Conservation (phyloP, 192 early-diverging fungal species). For the Chytriomyces confervae region DNA sequence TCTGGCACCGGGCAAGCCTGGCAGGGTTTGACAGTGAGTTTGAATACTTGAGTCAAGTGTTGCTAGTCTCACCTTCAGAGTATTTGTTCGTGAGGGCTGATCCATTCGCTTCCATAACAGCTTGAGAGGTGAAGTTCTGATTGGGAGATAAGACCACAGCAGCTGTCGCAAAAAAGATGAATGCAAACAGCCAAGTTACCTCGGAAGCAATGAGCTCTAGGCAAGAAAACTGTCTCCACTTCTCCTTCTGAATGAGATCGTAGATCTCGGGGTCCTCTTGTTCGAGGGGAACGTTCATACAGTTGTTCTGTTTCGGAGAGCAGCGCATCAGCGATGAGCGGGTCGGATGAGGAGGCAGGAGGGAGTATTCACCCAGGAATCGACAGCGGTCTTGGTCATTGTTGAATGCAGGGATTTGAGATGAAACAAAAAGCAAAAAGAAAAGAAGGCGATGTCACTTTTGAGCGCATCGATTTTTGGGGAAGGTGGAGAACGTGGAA, state of each 20-base stretch:
- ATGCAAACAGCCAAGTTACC: conserved; percentile 52
- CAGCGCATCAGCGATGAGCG: background rate
- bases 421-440: background rate
- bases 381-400: conserved; percentile 26
- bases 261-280: conserved; percentile 94
- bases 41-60: background rate
- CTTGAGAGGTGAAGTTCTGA: conserved; percentile 99
- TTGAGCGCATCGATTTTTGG: background rate
- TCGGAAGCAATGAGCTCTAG: conserved; percentile 99
- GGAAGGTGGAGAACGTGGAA: background rate
- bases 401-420: background rate
- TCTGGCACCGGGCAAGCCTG: conserved; percentile 88
- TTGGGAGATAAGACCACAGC: background rate
- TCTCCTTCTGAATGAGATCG: conserved; percentile 94
- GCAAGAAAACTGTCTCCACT: conserved; percentile 97
- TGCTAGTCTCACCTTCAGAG: conserved; percentile 79
- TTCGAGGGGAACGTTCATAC: conserved; percentile 87
- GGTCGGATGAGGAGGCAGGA: background rate
- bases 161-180: background rate
- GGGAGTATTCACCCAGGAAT: conserved; percentile 10
- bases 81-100: conserved; percentile 99
- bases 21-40: background rate
- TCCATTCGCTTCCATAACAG: conserved; percentile 99
- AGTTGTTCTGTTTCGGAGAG: conserved; percentile 38
- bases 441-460: background rate